These are phyloP conservation scores for Paxillus rubicundulus DNA, from an alignment of 768 basidiomycete species.

Conservation along the genomic window DNA sequence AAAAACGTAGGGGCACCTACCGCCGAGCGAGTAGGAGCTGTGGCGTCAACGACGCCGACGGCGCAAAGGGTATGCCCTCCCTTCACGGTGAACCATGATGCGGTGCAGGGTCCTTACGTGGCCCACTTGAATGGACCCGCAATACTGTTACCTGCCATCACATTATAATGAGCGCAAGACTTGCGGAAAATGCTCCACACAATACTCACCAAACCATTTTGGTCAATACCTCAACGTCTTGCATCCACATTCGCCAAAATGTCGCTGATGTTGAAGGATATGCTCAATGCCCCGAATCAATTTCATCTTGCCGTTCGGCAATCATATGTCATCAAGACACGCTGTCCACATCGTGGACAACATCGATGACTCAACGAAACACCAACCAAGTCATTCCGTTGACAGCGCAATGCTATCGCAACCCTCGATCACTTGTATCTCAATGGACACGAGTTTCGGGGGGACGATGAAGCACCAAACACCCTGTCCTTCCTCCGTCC, in stretches of 20 bases:
- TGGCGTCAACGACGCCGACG: no score
- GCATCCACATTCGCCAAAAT: background rate
- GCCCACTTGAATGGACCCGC: no score
- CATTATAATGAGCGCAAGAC: no score
- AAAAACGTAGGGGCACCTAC: no score
- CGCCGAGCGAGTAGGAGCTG: no score
- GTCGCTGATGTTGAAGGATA: background rate
- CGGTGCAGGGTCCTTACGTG: no score
- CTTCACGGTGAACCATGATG: no score
- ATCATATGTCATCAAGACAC: constrained; percentile 3
- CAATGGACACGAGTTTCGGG: background rate
- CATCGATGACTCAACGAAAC: constrained; percentile 5
- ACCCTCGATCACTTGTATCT: constrained; percentile 1
- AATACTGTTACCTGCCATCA: no score
- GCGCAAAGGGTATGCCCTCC: no score
- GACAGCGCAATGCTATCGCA: constrained; percentile 3
- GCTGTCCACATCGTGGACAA: constrained; percentile 6
- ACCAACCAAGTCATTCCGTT: background rate
- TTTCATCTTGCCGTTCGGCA: background rate
- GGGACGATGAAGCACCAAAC: background rate
- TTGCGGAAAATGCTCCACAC: no score
- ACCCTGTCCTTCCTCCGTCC: background rate
- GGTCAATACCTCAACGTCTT: no score
- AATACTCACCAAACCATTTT: no score
- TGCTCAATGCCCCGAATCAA: background rate